Base-by-base conservation (phyloP, 345 rosid genomes). In the Ailanthus altissimus region DNA sequence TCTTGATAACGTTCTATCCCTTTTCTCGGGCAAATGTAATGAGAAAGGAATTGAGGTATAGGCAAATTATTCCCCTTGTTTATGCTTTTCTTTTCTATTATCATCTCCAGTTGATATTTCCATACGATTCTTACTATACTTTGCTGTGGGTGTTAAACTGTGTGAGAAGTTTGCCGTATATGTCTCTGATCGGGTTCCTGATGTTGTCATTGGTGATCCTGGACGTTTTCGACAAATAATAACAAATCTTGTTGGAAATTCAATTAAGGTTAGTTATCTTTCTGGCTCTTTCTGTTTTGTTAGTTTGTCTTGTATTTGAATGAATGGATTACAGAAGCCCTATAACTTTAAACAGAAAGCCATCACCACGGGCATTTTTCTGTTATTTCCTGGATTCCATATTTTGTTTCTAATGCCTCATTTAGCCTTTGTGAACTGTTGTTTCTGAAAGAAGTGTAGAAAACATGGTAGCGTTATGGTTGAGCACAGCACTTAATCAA, bases 231-330 rank as follows among this genome's bases (percentile, higher is more conserved):
- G 90, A 77, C 98, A 96, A 85, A 96, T 96, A 78, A 90, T 96
- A 56, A 89, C 93, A 26, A 96, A 96, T 83, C 97, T 96, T 51
- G 98, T 96, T 68, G 97, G 99, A 75, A 96, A 96, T 85, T 93
- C 98, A 60, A 86, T 93, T 64, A 96, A 96, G 94, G 99, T 92
- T 76, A 46, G 87, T 78, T 28, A n/a, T 65, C 21, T 60, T 18
- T 67, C 64, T 57, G 56, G 40, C 13, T 77, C 60, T 46, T 58
- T 28, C 10, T 8, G 10, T 54, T 61, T 63, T 75, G 12, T 58
- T 11, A 47, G 66, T 74, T 23, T 36, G 40, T 63, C 70, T 77
- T 64, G 18, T 20, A n/a, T 23, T n/a, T 64, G 72, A 70, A 46
- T 21, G 54, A 46, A 25, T 45, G 23, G 26, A 12, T 26, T 63